phyloP scores from a whole-genome alignment of 2,329 filamentous ascomycete species.

The Bertia moriformis region DNA sequence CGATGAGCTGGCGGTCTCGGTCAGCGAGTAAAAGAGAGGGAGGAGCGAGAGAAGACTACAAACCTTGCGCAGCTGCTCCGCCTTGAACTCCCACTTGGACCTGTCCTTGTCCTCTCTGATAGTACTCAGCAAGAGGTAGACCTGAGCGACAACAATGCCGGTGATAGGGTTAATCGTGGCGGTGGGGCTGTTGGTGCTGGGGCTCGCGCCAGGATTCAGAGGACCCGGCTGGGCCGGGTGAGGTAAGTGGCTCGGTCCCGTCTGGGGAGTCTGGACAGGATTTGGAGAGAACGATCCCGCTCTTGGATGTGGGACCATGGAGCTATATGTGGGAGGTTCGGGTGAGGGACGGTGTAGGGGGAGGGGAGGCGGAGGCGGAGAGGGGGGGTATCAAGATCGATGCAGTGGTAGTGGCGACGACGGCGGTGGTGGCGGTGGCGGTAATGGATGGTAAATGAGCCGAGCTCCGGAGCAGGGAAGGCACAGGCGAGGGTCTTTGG shows the following conservation, averaged over 20 bases:
- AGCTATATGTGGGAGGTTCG: too few relatives aligned
- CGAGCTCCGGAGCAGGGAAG: too few relatives aligned
- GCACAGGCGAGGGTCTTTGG: too few relatives aligned
- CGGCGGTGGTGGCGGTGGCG: too few relatives aligned
- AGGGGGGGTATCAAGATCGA: too few relatives aligned
- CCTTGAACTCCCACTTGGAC: constrained; percentile 82
- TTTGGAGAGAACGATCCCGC: constrained; percentile 51
- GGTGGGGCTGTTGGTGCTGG: constrained; percentile 45
- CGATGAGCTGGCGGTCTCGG: constrained; percentile 58
- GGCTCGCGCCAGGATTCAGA: constrained; percentile 44
- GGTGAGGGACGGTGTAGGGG: too few relatives aligned
- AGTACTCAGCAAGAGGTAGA: constrained; percentile 84
- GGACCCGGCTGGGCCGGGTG: constrained; percentile 40
- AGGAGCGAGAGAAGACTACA: too few relatives aligned
- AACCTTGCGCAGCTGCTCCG: constrained; percentile 84
- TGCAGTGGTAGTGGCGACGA: too few relatives aligned
- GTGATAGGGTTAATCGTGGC: constrained; percentile 47
- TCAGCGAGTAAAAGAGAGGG: background rate
- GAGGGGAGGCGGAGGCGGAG: too few relatives aligned
- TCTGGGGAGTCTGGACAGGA: constrained; percentile 41
- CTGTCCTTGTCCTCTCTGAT: constrained; percentile 74
- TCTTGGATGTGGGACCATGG: constrained; percentile 31
- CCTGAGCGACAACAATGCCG: constrained; percentile 89
- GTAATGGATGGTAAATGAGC: too few relatives aligned
- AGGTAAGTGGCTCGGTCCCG: constrained; percentile 37